phyloP scores from a whole-genome alignment of 192 early-diverging fungal genomes.

The Entomortierella parvispora region DNA sequence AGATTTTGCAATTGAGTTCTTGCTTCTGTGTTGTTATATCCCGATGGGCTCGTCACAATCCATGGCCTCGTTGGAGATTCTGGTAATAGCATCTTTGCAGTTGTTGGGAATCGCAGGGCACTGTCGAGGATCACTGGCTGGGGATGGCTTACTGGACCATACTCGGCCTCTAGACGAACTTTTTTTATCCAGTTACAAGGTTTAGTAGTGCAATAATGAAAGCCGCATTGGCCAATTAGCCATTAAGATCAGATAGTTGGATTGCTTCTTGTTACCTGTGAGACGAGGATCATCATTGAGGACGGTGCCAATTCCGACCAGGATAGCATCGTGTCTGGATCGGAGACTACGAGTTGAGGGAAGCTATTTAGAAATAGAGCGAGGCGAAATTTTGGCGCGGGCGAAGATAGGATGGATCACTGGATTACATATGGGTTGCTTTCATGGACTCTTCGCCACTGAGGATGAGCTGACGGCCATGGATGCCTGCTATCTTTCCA shows the following conservation, averaged over 20 bases:
- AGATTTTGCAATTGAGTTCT: conserved; percentile 56
- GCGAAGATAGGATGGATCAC: background rate
- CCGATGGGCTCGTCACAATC: conserved; percentile 58
- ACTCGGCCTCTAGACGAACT: conserved; percentile 26
- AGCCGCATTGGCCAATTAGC: too few relatives aligned
- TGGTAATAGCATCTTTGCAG: conserved; percentile 62
- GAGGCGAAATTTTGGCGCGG: background rate
- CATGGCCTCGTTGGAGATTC: conserved; percentile 60
- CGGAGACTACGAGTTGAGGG: conserved; percentile 59
- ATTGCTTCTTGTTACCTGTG: conserved; percentile 49
- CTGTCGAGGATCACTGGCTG: conserved; percentile 86
- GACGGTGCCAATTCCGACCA: conserved; percentile 88
- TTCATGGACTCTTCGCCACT: conserved; percentile 77
- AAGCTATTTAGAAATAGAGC: background rate
- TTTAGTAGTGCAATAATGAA: too few relatives aligned
- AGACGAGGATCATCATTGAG: conserved; percentile 84
- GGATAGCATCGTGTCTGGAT: conserved; percentile 78
- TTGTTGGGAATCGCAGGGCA: conserved; percentile 67
- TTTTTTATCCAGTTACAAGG: too few relatives aligned
- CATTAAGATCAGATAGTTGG: background rate
- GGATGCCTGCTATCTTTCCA: conserved; percentile 73
- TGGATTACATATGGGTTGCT: conserved; percentile 77
- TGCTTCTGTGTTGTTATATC: conserved; percentile 30
- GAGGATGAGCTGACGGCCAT: conserved; percentile 70
- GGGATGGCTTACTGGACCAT: conserved; percentile 59